These are phyloP conservation scores for Mariannaea sp. DNA, from an alignment of 2,329 filamentous ascomycete genomes.

Conservation along the genomic window DNA sequence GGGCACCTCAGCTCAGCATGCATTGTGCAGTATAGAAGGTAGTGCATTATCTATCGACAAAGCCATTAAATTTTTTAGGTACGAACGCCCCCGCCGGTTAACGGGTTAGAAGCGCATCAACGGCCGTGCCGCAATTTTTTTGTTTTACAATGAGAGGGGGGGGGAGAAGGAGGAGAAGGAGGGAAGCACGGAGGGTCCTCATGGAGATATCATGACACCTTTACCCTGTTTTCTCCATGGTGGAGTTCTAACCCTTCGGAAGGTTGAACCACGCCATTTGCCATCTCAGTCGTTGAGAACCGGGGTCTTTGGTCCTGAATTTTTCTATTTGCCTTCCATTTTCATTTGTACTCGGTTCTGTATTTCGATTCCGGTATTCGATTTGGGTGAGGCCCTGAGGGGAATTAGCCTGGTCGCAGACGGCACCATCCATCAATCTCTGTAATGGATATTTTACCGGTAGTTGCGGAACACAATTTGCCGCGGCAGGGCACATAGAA, in stretches of 20 bases:
- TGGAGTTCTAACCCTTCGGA: neutral
- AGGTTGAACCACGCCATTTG: slow-evolving; percentile 28
- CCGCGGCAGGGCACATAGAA: slow-evolving; percentile 18
- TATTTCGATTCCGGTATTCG: no score
- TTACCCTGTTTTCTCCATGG: slow-evolving; percentile 11
- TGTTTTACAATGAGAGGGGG: no score
- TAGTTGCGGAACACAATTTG: no score
- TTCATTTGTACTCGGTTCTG: no score
- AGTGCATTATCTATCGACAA: neutral
- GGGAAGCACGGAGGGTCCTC: slow-evolving; percentile 8
- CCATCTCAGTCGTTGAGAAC: slow-evolving; percentile 13
- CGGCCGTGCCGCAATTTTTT: slow-evolving; percentile 1
- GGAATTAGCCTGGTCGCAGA: slow-evolving; percentile 12
- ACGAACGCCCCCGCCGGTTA: neutral
- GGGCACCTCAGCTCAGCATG: slow-evolving; percentile 15
- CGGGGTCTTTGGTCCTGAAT: slow-evolving; percentile 19
- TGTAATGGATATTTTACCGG: slow-evolving; percentile 29
- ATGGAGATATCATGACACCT: slow-evolving; percentile 17
- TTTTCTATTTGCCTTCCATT: neutral
- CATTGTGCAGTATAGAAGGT: slow-evolving; percentile 1
- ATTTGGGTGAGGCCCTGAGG: no score
- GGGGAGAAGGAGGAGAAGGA: slow-evolving; percentile 1
- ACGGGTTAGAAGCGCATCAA: neutral
- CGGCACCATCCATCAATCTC: slow-evolving; percentile 26
- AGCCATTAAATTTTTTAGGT: slow-evolving; percentile 4